Percentiles rank a stretch among this genome's conserved stretches.
These are phyloP conservation scores for Fusarium concolor DNA, from an alignment of 2,329 filamentous ascomycete genomes.

Conservation along the genomic window DNA sequence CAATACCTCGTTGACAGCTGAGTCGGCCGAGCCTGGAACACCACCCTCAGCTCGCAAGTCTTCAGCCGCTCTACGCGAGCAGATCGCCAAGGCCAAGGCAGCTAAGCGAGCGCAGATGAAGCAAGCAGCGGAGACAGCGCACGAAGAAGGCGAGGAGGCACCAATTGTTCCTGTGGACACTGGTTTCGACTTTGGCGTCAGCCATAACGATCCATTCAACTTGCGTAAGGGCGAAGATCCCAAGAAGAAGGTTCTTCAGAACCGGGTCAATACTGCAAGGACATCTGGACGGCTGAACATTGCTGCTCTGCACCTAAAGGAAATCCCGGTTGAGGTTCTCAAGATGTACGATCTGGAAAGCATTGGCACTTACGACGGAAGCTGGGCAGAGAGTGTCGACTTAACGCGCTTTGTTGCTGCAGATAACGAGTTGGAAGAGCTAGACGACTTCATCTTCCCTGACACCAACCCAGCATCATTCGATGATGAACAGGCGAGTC, in stretches of 20 bases:
- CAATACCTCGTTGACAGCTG: conserved; percentile 22
- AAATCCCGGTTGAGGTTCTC: conserved; percentile 85
- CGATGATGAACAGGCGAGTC: conserved; percentile 72
- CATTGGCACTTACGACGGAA: conserved; percentile 69
- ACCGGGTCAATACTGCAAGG: conserved; percentile 78
- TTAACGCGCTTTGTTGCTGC: conserved; percentile 85
- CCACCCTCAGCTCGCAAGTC: conserved; percentile 67
- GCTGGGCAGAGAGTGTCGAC: conserved; percentile 94
- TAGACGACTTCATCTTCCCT: conserved; percentile 83
- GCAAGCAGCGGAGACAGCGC: conserved; percentile 45
- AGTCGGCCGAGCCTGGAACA: conserved; percentile 30
- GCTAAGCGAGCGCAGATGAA: conserved; percentile 70
- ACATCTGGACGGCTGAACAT: conserved; percentile 88
- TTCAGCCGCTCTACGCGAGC: conserved; percentile 84
- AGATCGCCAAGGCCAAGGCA: conserved; percentile 92
- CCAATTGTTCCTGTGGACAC: conserved; percentile 61
- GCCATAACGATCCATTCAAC: conserved; percentile 76
- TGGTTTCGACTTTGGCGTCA: conserved; percentile 62
- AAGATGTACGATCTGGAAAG: conserved; percentile 89
- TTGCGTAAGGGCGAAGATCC: conserved; percentile 68
- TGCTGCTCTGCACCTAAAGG: conserved; percentile 81
- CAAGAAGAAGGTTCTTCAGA: conserved; percentile 75
- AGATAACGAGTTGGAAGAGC: conserved; percentile 84
- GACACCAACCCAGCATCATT: conserved; percentile 70
- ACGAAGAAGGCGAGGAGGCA: conserved; percentile 30